Base-by-base conservation (phyloP, 345 rosid species). In the Eucalyptus regnans region DNA sequence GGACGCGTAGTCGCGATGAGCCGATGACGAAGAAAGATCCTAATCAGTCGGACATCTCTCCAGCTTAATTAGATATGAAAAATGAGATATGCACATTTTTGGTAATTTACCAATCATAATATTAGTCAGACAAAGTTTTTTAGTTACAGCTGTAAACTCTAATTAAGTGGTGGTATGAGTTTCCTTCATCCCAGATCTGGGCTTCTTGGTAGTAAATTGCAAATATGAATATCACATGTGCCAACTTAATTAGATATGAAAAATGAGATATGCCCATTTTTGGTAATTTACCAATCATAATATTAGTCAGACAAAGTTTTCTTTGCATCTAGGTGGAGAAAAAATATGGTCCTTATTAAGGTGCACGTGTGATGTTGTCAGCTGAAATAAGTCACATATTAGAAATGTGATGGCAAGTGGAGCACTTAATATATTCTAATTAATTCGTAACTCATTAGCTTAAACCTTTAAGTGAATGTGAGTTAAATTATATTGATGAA, bases 361-460 rank as follows among this genome's bases (percentile, higher is more conserved):
- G 71, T 14, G 37, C 16, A 64, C 17, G 4, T 64, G 2, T 14
- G 76, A 64, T 15, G 18, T 31, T 64, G 37, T n/a, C 15, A n/a
- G 37, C 10, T n/a, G 23, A n/a, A n/a, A n/a, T 13, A 60, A 27
- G 76, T 64, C 18, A 2, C 10, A 2, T 2, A 10, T 64, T n/a
- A n/a, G 18, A n/a, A 64, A 12, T 64, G 18, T 7, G 18, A 14
- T n/a, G 5, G 4, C 33, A 60, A n/a, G 76, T n/a, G 20, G 1
- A n/a, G 37, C 37, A 64, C 5, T n/a, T n/a, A 15, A 0, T n/a
- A 64, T 6, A 64, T 64, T 15, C 2, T 64, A n/a, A 7, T 64
- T 64, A 5, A 3, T 14, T 14, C 2, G 1, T 0, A 64, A n/a
- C 0, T 0, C 0, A 33, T 1, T 33, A 33, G 1, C 3, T 31